Evolutionary conservation across 2,329 filamentous ascomycete species (phyloP).

Genomic region (Calonectria montana): DNA sequence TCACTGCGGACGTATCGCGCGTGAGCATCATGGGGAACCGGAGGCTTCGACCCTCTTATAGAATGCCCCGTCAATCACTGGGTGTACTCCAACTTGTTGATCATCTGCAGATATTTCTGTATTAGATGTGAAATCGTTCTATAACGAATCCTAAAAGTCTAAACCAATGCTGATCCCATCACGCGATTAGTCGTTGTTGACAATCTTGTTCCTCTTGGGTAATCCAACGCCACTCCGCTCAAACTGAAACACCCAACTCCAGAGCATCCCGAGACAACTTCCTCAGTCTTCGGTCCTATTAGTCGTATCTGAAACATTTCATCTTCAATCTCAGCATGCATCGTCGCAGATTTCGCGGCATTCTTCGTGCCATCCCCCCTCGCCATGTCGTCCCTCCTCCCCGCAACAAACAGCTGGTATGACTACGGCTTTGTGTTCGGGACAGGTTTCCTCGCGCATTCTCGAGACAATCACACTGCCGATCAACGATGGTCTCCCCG

Average conservation of each 20-base stretch:
- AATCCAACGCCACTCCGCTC: neutral
- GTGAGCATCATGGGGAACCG: neutral
- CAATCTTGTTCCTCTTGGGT: slow-evolving; percentile 1
- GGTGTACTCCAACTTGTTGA: neutral
- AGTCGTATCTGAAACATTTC: neutral
- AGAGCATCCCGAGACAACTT: slow-evolving; percentile 16
- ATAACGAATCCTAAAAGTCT: neutral
- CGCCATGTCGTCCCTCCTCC: neutral
- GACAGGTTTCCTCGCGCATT: neutral
- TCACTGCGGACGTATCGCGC: neutral
- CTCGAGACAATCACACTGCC: neutral
- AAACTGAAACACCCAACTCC: slow-evolving; percentile 3
- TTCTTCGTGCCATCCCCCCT: slow-evolving; percentile 1
- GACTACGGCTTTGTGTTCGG: neutral
- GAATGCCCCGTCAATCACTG: neutral
- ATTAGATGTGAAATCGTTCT: neutral
- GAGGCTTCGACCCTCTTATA: neutral
- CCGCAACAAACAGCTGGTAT: neutral
- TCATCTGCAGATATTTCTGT: neutral
- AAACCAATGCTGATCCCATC: neutral
- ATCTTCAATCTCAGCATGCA: neutral
- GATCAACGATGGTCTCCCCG: neutral
- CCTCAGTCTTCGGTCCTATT: slow-evolving; percentile 7
- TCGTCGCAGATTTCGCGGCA: neutral
- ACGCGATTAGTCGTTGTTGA: neutral